These are phyloP conservation scores for Coprinopsis strossmayeri DNA, from an alignment of 768 basidiomycete genomes.

Conservation along the genomic window DNA sequence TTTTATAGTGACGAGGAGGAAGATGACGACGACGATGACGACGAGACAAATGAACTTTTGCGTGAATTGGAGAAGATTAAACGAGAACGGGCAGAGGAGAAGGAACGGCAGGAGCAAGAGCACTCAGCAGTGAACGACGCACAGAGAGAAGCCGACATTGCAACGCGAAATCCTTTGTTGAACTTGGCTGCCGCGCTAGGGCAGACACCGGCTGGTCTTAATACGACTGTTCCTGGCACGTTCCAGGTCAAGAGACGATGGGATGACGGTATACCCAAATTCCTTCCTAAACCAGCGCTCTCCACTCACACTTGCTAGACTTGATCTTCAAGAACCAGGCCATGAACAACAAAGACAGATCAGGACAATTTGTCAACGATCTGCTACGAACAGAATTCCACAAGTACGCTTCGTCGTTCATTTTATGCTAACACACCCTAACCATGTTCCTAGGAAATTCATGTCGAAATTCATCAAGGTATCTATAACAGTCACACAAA, in stretches of 20 bases:
- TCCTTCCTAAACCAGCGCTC: neutral
- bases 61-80: conserved; percentile 99
- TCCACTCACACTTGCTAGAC: conserved; percentile 38
- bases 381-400: conserved; percentile 90
- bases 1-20: conserved; percentile 34
- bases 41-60: conserved; percentile 89
- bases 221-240: conserved; percentile 70
- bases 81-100: conserved; percentile 91
- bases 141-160: conserved; percentile 75
- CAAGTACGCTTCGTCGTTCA: conserved; percentile 47
- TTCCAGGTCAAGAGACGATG: conserved; percentile 91
- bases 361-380: conserved; percentile 89
- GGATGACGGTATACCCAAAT: conserved; percentile 72
- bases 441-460: conserved; percentile 60
- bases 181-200: conserved; percentile 91
- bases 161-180: conserved; percentile 80
- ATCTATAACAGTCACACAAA: conserved; percentile 6
- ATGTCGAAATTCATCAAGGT: conserved; percentile 91
- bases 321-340: conserved; percentile 99
- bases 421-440: conserved; percentile 3
- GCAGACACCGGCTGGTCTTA: conserved; percentile 59
- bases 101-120: conserved; percentile 73
- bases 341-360: conserved; percentile 54
- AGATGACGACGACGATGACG: conserved; percentile 64
- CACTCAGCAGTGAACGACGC: conserved; percentile 54